A percentile compares a stretch with the other conserved stretches of the same genome.
Conservation (phyloP, 2,329 filamentous ascomycete genomes). For the Phialemoniopsis sp. region DNA sequence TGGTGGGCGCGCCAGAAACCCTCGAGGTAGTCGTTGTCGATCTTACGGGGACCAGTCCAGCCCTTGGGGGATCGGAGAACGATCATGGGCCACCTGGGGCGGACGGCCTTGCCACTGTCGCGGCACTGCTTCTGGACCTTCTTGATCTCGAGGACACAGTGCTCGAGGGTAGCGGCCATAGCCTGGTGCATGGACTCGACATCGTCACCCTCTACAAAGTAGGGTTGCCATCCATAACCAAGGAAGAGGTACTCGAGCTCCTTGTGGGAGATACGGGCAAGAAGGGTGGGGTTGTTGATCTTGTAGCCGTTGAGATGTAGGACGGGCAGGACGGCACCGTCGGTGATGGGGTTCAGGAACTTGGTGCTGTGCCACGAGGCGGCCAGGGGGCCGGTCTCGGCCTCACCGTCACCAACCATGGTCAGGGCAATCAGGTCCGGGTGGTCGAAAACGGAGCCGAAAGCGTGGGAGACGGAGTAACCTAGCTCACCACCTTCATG, state of each 20-base stretch:
- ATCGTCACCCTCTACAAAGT: constrained; percentile 76
- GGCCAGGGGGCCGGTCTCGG: constrained; percentile 76
- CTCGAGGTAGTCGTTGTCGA: constrained; percentile 66
- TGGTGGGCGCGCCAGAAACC: constrained; percentile 81
- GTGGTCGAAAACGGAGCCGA: constrained; percentile 72
- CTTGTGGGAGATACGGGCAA: constrained; percentile 69
- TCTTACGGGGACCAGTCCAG: constrained; percentile 71
- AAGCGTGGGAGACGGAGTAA: constrained; percentile 77
- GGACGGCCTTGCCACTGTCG: constrained; percentile 63
- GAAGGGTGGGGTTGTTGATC: constrained; percentile 75
- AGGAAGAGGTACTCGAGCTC: constrained; percentile 66
- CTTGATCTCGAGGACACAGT: constrained; percentile 66
- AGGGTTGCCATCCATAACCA: constrained; percentile 76
- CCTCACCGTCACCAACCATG: constrained; percentile 77
- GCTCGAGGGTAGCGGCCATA: constrained; percentile 73
- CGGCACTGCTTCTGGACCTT: constrained; percentile 68
- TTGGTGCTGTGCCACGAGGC: constrained; percentile 82
- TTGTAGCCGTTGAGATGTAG: constrained; percentile 82
- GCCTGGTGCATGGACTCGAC: constrained; percentile 74
- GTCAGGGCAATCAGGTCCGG: constrained; percentile 71
- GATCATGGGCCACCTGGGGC: constrained; percentile 76
- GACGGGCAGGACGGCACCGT: constrained; percentile 73
- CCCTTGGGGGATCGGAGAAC: constrained; percentile 74
- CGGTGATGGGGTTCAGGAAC: constrained; percentile 74
- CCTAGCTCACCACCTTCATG: constrained; percentile 80